Evolutionary conservation across 2,329 filamentous ascomycete species (phyloP), one percentile per base, ranked within the genome.

Genomic region (Didymellaceae sp.): DNA sequence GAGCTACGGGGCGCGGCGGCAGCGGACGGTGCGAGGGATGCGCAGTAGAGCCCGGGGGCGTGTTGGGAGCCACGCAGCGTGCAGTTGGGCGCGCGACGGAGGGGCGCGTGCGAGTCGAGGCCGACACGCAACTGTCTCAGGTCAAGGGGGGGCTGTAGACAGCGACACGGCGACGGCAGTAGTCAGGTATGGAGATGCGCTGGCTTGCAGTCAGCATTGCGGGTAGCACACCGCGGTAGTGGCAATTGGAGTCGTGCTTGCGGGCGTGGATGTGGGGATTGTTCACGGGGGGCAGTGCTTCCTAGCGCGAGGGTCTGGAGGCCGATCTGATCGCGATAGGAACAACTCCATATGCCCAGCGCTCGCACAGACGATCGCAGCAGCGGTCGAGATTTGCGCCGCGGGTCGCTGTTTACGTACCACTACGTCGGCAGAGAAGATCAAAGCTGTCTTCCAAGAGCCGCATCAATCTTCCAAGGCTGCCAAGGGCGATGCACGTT

Each of bases 51-150:
- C 5, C 20, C 33, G 26, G 25, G 20, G 33, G 17, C 20, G 43
- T 46, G 21, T 16, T 37, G 8, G 32, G 16, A 18, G 16, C 18
- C 4, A 14, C 13, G 22, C 21, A 18, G 47, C 40, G 38, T 26
- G 31, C 20, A 30, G 30, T 21, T n/a, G 34, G 38, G 33, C 13
- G 49, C 41, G 42, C 25, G 25, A n/a, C 13, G 17, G 16, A 13
- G 10, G 24, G 16, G 25, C 8, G 40, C 10, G 34, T 13, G 43
- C 28, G 41, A 41, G 42, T 33, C 35, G 47, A 34, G 47, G 34
- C 28, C 52, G 62, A 64, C 62, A 58, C 62, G 63, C 63, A 63
- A 59, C 50, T 58, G 68, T 69, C 65, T 67, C 67, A 67, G 61
- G 56, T 59, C 32, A 52, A 41, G 49, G 52, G 50, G 61, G 60